Base-by-base conservation (phyloP, 768 basidiomycete species). In the Boletus vermiculosoides region DNA sequence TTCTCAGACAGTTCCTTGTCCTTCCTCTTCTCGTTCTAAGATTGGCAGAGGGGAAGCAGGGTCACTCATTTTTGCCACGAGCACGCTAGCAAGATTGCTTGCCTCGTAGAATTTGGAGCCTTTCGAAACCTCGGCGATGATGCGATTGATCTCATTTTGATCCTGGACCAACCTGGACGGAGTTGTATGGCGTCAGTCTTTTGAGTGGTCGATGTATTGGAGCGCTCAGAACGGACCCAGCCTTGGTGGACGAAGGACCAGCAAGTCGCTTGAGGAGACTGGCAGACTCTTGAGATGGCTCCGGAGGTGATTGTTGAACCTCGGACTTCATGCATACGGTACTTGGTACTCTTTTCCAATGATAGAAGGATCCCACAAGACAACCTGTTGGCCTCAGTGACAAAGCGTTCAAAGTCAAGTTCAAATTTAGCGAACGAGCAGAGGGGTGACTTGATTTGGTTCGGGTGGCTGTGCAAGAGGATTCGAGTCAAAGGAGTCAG, bases 51-150 rank as follows among this genome's bases (percentile, higher is more conserved):
- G n/a, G n/a, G n/a, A n/a, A n/a, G n/a, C 30, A 15, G 45, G 47
- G 48, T 53, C 52, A 51, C 55, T 51, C 42, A 12, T 34, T 15
- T 15, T 53, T 33, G 40, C 46, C 41, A 50, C 44, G 28, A 37
- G 33, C 16, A 16, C 22, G n/a, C 25, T 16, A 40, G 46, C n/a
- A 28, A 39, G 46, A 50, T 30, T 33, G 60, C 77, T 65, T 68
- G 83, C 88, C 77, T 93, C 85, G 69, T 92, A 95, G 72, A 90
- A 98, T 73, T 93, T 94, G 28, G 93, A 95, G 4, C 94, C 94
- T 67, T 92, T 94, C 8, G 91, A 94, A 18, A 85, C 93, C 51
- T 96, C 91, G 1, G 91, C 90, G 50, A 96, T 97, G 54, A 94
- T 82, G 18, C 83, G 84, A 63, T 94, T 95, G 45, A 96, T 89